Evolutionary conservation across 176 grass and related monocot species (phyloP).

Genomic region (Phragmites australis): DNA sequence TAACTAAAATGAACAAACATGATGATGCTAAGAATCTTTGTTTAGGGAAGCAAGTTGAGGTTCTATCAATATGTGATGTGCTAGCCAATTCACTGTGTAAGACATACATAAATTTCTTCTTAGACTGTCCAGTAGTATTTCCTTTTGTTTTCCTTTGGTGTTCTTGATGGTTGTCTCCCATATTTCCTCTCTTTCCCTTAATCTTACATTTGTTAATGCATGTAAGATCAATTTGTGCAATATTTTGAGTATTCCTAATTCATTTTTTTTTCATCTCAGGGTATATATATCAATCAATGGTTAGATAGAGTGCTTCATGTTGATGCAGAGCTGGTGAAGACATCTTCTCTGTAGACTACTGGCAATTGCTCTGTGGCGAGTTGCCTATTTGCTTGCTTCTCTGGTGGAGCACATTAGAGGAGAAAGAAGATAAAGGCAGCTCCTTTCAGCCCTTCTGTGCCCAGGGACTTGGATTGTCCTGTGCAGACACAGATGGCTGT

Average conservation of each 20-base stretch:
- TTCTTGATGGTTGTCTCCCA: neutral
- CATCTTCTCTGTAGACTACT: constrained; percentile 20
- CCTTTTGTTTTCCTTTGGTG: neutral
- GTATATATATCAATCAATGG: constrained; percentile 1
- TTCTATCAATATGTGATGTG: neutral
- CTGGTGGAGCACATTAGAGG: constrained; percentile 36
- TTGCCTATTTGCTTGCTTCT: constrained; percentile 36
- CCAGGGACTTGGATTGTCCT: constrained; percentile 79
- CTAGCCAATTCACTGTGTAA: neutral
- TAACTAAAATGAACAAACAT: neutral
- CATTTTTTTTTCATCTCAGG: neutral
- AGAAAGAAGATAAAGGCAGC: constrained; percentile 42
- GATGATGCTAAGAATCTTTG: neutral
- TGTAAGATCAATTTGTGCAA: constrained; percentile 9
- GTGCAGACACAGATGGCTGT: constrained; percentile 97
- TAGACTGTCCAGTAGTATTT: neutral
- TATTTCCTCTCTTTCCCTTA: neutral
- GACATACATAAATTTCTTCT: neutral
- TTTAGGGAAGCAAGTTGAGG: constrained; percentile 10
- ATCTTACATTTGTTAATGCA: neutral
- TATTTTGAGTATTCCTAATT: constrained; percentile 16
- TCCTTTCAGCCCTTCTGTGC: constrained; percentile 53
- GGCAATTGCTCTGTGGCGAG: neutral
- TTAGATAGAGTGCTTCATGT: constrained; percentile 23
- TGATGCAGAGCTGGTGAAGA: constrained; percentile 30